Percentiles rank a stretch among this genome's conserved stretches.
Conservation (phyloP, 306 rosid species). For the Pyrus betulifolia region DNA sequence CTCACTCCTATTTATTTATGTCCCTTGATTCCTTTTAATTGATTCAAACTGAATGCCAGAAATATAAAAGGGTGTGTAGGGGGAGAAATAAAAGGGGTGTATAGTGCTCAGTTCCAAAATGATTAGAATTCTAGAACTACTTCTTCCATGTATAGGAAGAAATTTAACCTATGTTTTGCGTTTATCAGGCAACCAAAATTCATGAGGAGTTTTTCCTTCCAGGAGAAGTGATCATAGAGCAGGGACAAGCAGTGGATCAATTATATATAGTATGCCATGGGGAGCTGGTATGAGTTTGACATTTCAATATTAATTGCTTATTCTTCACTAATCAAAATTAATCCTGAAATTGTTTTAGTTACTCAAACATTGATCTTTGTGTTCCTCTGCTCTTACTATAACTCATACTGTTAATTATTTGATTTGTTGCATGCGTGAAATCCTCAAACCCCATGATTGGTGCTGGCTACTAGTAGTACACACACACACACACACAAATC, state of each 20-base stretch:
- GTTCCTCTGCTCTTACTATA: background rate
- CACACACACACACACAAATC: background rate
- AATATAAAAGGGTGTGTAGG: too few relatives aligned
- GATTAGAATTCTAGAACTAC: background rate
- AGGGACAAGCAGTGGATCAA: slow-evolving; percentile 45
- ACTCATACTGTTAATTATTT: background rate
- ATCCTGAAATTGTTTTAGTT: background rate
- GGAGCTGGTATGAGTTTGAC: slow-evolving; percentile 37
- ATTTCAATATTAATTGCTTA: background rate
- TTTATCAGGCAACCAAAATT: slow-evolving; percentile 44
- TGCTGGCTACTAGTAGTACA: background rate
- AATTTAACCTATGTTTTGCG: background rate
- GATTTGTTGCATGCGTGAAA: too few relatives aligned
- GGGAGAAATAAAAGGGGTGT: too few relatives aligned
- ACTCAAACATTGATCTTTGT: background rate
- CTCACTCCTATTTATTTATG: too few relatives aligned
- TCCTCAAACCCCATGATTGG: background rate
- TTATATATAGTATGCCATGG: slow-evolving; percentile 55
- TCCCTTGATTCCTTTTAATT: too few relatives aligned
- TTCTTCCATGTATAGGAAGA: slow-evolving; percentile 7
- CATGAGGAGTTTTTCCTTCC: slow-evolving; percentile 63
- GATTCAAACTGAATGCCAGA: too few relatives aligned
- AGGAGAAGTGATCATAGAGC: slow-evolving; percentile 49
- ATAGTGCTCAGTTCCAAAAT: background rate
- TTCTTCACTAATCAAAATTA: background rate